Conservation (phyloP, 352 stramenopile species). For the Stephanocyclus meneghinianus region DNA sequence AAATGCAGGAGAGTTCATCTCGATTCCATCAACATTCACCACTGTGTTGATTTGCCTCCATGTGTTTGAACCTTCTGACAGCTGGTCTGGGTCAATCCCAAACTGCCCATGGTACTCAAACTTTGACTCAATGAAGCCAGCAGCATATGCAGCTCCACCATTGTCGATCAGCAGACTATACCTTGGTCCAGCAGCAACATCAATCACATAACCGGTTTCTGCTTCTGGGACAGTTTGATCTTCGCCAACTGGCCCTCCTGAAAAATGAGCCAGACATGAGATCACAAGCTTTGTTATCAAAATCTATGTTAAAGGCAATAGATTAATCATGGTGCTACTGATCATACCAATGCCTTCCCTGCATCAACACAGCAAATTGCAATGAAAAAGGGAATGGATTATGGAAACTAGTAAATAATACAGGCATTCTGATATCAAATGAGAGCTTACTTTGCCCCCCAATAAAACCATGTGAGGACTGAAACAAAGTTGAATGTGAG, state of each 20-base stretch:
- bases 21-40: slow-evolving; percentile 21
- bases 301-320: not conserved
- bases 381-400: not conserved
- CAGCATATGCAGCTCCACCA: slow-evolving; percentile 13
- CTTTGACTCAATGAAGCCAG: slow-evolving; percentile 22
- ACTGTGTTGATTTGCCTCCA: slow-evolving; percentile 13
- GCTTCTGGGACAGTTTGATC: slow-evolving; percentile 11
- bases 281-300: not conserved
- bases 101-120: slow-evolving; percentile 44
- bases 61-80: slow-evolving; percentile 26
- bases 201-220: slow-evolving; percentile 13
- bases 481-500: too few relatives aligned
- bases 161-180: slow-evolving; percentile 36
- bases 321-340: not conserved
- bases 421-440: not conserved
- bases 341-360: slow-evolving; percentile 2
- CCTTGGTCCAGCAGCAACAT: slow-evolving; percentile 26
- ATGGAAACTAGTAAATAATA: not conserved
- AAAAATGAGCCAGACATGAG: not conserved
- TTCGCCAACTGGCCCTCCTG: not conserved
- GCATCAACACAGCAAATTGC: not conserved
- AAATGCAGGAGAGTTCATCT: slow-evolving; percentile 19
- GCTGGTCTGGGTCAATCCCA: slow-evolving; percentile 10
- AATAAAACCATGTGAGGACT: not conserved
- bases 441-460: not conserved